Percentiles rank a stretch among this genome's conserved stretches.
Conservation (phyloP, 352 stramenopile genomes). For the Elongisporangium senticosum region DNA sequence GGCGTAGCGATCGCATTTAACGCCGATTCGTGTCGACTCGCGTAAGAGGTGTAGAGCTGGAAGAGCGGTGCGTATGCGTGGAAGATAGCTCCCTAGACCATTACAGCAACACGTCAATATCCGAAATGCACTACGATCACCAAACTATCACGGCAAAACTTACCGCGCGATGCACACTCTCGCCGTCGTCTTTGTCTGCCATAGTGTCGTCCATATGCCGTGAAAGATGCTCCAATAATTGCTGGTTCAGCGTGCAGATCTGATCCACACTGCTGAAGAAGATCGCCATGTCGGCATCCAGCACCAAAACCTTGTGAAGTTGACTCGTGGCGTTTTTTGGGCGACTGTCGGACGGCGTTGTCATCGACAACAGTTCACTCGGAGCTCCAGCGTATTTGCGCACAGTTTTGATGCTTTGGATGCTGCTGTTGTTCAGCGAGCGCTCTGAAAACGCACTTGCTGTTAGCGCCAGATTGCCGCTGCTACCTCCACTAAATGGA, state of each 20-base stretch:
- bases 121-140: constrained; percentile 1
- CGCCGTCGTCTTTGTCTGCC: constrained; percentile 16
- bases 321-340: constrained; percentile 9
- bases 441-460: constrained; percentile 23
- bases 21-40: constrained; percentile 68
- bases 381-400: constrained; percentile 20
- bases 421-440: constrained; percentile 38
- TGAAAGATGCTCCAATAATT: constrained; percentile 80
- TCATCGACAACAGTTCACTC: constrained; percentile 4
- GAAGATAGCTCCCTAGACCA: constrained; percentile 71
- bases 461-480: constrained; percentile 24
- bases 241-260: constrained; percentile 85
- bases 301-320: constrained; percentile 46
- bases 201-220: constrained; percentile 68
- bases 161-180: constrained; percentile 18
- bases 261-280: constrained; percentile 88
- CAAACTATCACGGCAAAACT: constrained; percentile 4
- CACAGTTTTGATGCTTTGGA: constrained; percentile 34
- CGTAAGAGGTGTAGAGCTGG: constrained; percentile 83
- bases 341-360: constrained; percentile 13
- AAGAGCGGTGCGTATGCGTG: constrained; percentile 81
- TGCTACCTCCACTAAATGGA: constrained; percentile 36
- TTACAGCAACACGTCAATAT: constrained; percentile 6
- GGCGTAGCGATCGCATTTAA: constrained; percentile 67
- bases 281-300: constrained; percentile 82